Base-by-base conservation (phyloP, 2,329 filamentous ascomycete genomes). In the Neobulgaria alba region DNA sequence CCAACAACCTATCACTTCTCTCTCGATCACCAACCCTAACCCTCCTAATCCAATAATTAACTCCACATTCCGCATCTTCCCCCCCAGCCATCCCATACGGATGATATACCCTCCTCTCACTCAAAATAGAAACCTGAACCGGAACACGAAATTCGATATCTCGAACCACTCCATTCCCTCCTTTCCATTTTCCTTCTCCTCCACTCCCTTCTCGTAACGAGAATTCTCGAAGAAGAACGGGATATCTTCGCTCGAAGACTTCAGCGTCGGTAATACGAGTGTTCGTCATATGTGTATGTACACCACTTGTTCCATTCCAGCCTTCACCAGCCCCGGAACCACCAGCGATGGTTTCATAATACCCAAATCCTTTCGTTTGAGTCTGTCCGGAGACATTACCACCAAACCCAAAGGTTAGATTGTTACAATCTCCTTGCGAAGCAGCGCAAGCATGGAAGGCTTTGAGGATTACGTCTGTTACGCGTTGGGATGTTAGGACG, bases 61-160 rank as follows among this genome's bases (percentile, higher is more conserved):
- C 65, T 0, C 90, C 90, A 37, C 83, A 82, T 52, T 77, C 65
- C 0, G 79, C 90, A 46, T 90, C 82, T 42, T 79, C 81, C 3
- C 90, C 90, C 0, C 90, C 90, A 16, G 79, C 80, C 44, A 95
- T 70, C 0, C 90, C 89, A 51, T 89, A 95, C 1, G 87, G 87
- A 38, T 76, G 71, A 48, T 84, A 79, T 0, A 90, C 83, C 20
- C 87, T 66, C 14, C 87, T 62, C 61, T 94, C 86, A 4, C 78
- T 84, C 5, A 93, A 64, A 18, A 94, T 90, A 1, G 77, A 83
- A 10, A 85, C 83, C 59, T 88, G 81, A 4, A 92, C 73, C 0
- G 83, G 81, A 31, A 84, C 78, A 2, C 84, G 71, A 60, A 89
- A 89, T 61, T 92, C 85, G 44, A 92, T 87, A 45, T 92, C 86